These are phyloP conservation scores for Ganoderma sinense DNA, from an alignment of 1,284 basidiomycete genomes.

Conservation along the genomic window DNA sequence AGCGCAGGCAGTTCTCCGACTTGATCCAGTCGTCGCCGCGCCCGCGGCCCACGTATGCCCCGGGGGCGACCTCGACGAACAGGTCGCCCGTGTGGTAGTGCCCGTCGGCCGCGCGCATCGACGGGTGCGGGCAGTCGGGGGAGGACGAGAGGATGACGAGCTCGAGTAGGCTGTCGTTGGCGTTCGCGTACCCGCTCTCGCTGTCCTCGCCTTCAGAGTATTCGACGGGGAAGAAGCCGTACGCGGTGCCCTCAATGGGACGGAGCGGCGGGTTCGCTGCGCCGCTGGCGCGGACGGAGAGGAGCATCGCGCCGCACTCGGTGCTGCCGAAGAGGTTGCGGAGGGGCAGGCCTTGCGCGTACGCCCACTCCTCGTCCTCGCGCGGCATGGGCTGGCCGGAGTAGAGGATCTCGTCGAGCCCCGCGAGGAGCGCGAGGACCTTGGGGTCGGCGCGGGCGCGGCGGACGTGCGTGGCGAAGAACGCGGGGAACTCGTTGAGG, in stretches of 20 bases:
- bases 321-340: constrained; percentile 78
- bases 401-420: constrained; percentile 67
- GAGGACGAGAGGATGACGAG: constrained; percentile 69
- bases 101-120: constrained; percentile 63
- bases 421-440: constrained; percentile 59
- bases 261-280: constrained; percentile 39
- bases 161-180: constrained; percentile 59
- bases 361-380: constrained; percentile 73
- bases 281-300: constrained; percentile 58
- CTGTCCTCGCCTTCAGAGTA: constrained; percentile 33
- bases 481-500: constrained; percentile 72
- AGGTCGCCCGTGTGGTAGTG: constrained; percentile 79
- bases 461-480: constrained; percentile 67
- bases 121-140: constrained; percentile 67
- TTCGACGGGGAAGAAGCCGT: constrained; percentile 63
- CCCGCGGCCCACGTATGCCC: constrained; percentile 65
- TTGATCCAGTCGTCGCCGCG: constrained; percentile 84
- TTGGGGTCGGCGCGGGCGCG: constrained; percentile 64
- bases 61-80: constrained; percentile 63
- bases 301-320: constrained; percentile 72
- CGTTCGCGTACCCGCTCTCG: constrained; percentile 52
- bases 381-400: constrained; percentile 66
- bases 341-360: constrained; percentile 60
- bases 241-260: constrained; percentile 59
- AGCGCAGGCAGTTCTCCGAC: constrained; percentile 72